Evolutionary conservation across 441 rosid genomes (phyloP), one percentile per base, ranked within the genome.

Genomic region (Hura crepitans): DNA sequence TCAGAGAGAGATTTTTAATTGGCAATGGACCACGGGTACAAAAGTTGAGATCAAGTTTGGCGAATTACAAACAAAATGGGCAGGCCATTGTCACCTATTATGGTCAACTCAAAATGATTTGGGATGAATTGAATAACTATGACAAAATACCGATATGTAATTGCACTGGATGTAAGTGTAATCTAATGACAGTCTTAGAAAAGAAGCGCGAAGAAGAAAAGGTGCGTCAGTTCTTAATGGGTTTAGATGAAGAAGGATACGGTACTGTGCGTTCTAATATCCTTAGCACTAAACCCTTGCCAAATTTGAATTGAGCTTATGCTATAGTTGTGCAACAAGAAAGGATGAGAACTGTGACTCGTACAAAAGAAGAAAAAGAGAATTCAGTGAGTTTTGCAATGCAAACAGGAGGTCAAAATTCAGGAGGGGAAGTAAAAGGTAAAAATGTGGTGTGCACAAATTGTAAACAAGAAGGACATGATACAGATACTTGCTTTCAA

Each of bases 11-110:
- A 5, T 77, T 77, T 13, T 77, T 28, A 0, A 28, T 45, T 10
- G 30, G 68, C 10, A 69, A 77, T n/a, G 65, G 65, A 23, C 72
- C 65, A 23, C 20, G 35, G 1, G 50, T 77, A 5, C 62, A 73
- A 0, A 42, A 77, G 28, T 17, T 69, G 1, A 63, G 25, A 43
- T 30, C 2, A 4, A 51, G 73, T 2, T 22, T 77, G 47, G 55
- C 46, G 6, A 6, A 65, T 9, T 43, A 9, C 9, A 43, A 59
- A 14, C 28, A 64, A 5, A 2, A 59, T 18, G 71, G 77, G 1
- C 7, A 17, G 45, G 11, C 70, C 18, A 49, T 65, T 2, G 18
- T 65, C n/a, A 7, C 4, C 9, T 50, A 66, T 5, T 66, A 31
- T 51, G 30, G 46, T 13, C 50, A 28, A 11, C 23, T 66, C 18